phyloP scores from a whole-genome alignment of 1,284 basidiomycete species.

The Pyrrhoderma noxium region DNA sequence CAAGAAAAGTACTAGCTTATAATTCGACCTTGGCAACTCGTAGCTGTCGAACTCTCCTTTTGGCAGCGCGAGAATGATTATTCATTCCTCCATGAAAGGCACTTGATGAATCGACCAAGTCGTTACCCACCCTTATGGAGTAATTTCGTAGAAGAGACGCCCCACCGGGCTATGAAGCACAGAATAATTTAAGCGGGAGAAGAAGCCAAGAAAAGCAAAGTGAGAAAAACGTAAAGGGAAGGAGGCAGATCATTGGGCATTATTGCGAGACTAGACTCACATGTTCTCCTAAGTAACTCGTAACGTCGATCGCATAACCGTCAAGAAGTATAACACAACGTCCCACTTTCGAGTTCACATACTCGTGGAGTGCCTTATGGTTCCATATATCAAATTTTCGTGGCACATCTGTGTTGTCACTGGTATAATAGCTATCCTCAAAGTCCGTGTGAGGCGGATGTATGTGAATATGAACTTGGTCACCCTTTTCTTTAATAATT shows the following conservation, averaged over 20 bases:
- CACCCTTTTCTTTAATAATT: too few species aligned
- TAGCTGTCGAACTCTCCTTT: slow-evolving; percentile 1
- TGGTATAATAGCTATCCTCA: slow-evolving; percentile 11
- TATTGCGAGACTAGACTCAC: slow-evolving; percentile 34
- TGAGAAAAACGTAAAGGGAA: slow-evolving; percentile 11
- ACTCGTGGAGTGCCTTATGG: slow-evolving; percentile 29
- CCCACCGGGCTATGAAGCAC: slow-evolving; percentile 44
- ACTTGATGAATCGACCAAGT: slow-evolving; percentile 44
- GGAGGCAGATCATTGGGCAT: neutral
- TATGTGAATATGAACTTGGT: slow-evolving; percentile 29
- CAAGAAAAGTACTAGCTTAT: too few species aligned
- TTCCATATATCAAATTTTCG: slow-evolving; percentile 35
- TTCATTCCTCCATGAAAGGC: slow-evolving; percentile 71
- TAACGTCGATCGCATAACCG: slow-evolving; percentile 58
- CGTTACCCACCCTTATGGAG: slow-evolving; percentile 27
- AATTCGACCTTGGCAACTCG: slow-evolving; percentile 6
- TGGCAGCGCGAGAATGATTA: slow-evolving; percentile 59
- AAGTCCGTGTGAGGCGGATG: slow-evolving; percentile 20
- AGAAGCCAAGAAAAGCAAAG: slow-evolving; percentile 8
- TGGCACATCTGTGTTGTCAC: slow-evolving; percentile 1
- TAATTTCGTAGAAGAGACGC: slow-evolving; percentile 40
- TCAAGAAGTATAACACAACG: slow-evolving; percentile 52
- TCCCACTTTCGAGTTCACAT: slow-evolving; percentile 27
- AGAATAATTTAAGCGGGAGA: neutral
- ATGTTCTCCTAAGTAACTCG: slow-evolving; percentile 59